Conservation (phyloP, 257 asterid genomes). For the Orobanche coerulescens region DNA sequence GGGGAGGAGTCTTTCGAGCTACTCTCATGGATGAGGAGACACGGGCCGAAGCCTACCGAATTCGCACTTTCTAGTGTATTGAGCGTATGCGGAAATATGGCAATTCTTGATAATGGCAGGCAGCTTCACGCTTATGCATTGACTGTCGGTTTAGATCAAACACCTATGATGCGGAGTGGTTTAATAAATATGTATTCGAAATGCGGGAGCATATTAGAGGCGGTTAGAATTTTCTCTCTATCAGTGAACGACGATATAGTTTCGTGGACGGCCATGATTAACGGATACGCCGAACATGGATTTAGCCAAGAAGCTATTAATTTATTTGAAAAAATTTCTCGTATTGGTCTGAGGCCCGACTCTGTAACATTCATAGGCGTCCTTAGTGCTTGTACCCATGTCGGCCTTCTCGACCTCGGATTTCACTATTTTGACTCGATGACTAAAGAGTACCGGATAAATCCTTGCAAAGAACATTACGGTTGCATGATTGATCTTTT, state of each 20-base stretch:
- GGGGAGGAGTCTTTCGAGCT: constrained; percentile 69
- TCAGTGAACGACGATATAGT: constrained; percentile 51
- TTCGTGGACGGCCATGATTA: constrained; percentile 92
- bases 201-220: constrained; percentile 73
- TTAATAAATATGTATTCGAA: constrained; percentile 76
- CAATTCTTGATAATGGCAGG: constrained; percentile 75
- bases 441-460: constrained; percentile 44
- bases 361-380: constrained; percentile 71
- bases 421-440: constrained; percentile 56
- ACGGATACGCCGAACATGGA: constrained; percentile 91
- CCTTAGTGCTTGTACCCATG: constrained; percentile 84
- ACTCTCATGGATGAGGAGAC: constrained; percentile 64
- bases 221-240: constrained; percentile 33
- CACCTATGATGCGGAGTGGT: constrained; percentile 45
- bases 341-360: constrained; percentile 61
- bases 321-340: constrained; percentile 48
- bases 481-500: constrained; percentile 95
- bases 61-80: constrained; percentile 69
- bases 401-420: constrained; percentile 65
- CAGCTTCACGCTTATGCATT: constrained; percentile 73
- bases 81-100: constrained; percentile 69
- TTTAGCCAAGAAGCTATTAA: constrained; percentile 63
- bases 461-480: constrained; percentile 67
- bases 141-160: constrained; percentile 54
- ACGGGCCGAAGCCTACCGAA: constrained; percentile 78